These are phyloP conservation scores for Cajanus cajan DNA, from an alignment of 306 rosid species.

Conservation along the genomic window DNA sequence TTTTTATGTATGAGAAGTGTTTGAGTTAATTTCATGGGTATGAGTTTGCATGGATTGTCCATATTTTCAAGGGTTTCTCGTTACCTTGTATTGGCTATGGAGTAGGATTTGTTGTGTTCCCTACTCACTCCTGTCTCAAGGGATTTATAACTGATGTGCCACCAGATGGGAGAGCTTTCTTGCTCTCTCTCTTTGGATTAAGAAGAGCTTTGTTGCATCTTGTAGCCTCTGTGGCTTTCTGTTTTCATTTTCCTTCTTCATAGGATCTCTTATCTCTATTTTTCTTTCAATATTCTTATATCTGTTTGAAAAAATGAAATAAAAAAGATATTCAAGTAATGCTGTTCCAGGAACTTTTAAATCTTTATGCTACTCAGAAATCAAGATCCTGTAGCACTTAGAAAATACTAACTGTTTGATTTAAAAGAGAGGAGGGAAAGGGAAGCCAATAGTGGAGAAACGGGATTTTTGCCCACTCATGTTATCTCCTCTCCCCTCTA, in stretches of 20 bases:
- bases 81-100: background rate
- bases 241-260: background rate
- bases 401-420: background rate
- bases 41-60: background rate
- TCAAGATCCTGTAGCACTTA: background rate
- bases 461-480: background rate
- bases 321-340: background rate
- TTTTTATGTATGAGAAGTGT: background rate
- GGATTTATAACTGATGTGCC: background rate
- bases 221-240: background rate
- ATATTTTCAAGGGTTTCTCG: background rate
- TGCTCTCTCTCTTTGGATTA: background rate
- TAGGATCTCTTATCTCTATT: background rate
- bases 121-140: background rate
- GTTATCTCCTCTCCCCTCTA: background rate
- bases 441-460: too few relatives aligned
- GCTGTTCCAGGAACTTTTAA: background rate
- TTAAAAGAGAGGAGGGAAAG: background rate
- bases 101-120: background rate
- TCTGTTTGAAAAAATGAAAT: background rate
- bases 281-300: conserved; percentile 1
- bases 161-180: background rate
- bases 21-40: background rate
- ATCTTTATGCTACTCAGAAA: background rate
- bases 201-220: background rate